These are phyloP conservation scores for Trichoderma koningii DNA, from an alignment of 2,329 filamentous ascomycete genomes.

Conservation along the genomic window DNA sequence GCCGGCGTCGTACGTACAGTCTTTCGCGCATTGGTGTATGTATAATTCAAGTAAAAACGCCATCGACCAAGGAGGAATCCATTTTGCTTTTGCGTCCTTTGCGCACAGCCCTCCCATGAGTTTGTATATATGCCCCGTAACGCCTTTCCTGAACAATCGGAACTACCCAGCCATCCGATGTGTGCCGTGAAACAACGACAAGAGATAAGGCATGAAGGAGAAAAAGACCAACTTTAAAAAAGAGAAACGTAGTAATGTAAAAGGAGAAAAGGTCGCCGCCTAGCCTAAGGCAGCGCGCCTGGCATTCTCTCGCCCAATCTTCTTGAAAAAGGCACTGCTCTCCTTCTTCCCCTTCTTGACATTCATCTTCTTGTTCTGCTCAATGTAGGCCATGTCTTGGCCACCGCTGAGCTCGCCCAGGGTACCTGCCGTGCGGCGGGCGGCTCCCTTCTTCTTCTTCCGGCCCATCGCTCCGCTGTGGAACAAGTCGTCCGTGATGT, in stretches of 20 bases:
- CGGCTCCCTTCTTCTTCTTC: slow-evolving; percentile 58
- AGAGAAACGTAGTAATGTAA: not conserved
- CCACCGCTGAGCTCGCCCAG: slow-evolving; percentile 86
- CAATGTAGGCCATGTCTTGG: slow-evolving; percentile 95
- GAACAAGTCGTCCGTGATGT: slow-evolving; percentile 53
- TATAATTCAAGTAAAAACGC: not conserved
- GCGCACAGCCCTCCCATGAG: not conserved
- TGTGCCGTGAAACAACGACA: not conserved
- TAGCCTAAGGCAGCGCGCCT: slow-evolving; percentile 35
- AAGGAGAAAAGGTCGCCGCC: not conserved
- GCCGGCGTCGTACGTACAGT: not conserved
- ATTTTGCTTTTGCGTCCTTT: not conserved
- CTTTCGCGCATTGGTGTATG: not conserved
- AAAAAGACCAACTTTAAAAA: too few relatives aligned
- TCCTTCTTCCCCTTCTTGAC: slow-evolving; percentile 46
- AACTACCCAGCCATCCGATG: slow-evolving; percentile 16
- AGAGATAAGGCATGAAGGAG: not conserved
- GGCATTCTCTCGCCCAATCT: slow-evolving; percentile 47
- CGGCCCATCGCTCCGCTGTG: slow-evolving; percentile 50
- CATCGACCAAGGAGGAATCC: not conserved
- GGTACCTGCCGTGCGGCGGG: slow-evolving; percentile 78
- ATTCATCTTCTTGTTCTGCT: slow-evolving; percentile 75
- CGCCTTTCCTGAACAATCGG: not conserved
- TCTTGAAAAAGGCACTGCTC: slow-evolving; percentile 47
- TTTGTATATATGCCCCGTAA: not conserved